These are phyloP conservation scores for Monosporozyma servazzii DNA, from an alignment of 805 yeast species.

Conservation along the genomic window DNA sequence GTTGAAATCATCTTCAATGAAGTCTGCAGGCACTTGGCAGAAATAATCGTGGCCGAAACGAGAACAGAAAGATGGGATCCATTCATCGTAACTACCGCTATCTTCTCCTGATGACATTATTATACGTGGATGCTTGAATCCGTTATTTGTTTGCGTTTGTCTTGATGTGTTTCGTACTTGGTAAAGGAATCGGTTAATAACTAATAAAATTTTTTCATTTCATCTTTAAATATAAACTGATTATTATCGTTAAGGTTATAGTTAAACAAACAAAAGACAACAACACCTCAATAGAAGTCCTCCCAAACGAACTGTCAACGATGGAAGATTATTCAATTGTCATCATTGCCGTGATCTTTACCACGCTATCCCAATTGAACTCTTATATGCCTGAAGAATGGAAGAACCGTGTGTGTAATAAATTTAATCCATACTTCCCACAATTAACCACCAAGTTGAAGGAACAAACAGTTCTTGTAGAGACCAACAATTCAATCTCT, in stretches of 20 bases:
- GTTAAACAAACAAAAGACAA: not conserved
- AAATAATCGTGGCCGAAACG: conserved; percentile 81
- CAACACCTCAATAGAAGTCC: not conserved
- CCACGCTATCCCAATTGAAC: not conserved
- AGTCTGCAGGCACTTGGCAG: conserved; percentile 85
- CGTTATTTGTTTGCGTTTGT: not conserved
- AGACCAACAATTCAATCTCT: conserved; percentile 50
- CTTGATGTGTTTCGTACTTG: not conserved
- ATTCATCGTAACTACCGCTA: conserved; percentile 42
- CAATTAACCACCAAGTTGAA: conserved; percentile 20
- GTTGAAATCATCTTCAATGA: conserved; percentile 94
- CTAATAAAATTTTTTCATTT: not conserved
- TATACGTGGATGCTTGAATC: conserved; percentile 5
- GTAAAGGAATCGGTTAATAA: not conserved
- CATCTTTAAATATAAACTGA: not conserved
- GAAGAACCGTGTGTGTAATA: not conserved
- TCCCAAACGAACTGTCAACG: too few species aligned
- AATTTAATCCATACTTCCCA: conserved; percentile 1
- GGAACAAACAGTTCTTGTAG: conserved; percentile 40
- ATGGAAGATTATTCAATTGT: not conserved
- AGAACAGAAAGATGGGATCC: conserved; percentile 77
- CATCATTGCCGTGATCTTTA: not conserved
- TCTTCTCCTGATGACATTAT: conserved; percentile 19
- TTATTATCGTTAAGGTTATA: not conserved
- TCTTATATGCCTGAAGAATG: not conserved